Evolutionary conservation across 148 eudicot species (phyloP).

Genomic region (Rhododendron vialii): DNA sequence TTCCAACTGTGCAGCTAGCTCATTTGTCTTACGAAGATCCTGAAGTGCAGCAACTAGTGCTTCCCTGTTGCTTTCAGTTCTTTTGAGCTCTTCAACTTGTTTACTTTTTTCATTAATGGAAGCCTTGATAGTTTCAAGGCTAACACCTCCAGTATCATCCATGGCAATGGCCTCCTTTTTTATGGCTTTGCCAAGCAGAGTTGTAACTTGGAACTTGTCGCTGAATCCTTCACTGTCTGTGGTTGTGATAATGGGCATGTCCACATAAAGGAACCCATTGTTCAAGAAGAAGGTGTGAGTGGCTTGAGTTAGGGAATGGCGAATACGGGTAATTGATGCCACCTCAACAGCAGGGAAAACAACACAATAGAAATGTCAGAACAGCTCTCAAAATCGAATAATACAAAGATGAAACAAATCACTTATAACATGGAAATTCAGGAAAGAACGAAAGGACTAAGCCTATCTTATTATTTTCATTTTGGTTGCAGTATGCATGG

Average conservation of each 20-base stretch:
- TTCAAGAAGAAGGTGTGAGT: constrained; percentile 65
- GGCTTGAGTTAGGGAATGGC: constrained; percentile 55
- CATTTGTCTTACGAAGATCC: constrained; percentile 62
- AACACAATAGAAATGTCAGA: not conserved
- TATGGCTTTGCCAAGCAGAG: constrained; percentile 34
- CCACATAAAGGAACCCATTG: constrained; percentile 67
- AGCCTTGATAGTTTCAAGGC: constrained; percentile 51
- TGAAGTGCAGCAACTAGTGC: constrained; percentile 63
- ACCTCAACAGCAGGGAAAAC: constrained; percentile 37
- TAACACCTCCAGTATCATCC: constrained; percentile 26
- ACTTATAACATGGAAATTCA: not conserved
- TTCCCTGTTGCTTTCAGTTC: constrained; percentile 73
- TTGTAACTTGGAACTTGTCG: constrained; percentile 61
- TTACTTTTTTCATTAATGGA: constrained; percentile 57
- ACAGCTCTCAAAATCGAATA: not conserved
- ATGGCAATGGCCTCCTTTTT: constrained; percentile 9
- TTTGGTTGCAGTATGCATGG: not conserved
- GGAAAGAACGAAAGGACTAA: not conserved
- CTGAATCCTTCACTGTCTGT: constrained; percentile 57
- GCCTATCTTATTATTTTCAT: not conserved
- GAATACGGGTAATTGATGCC: constrained; percentile 72
- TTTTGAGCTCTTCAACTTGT: constrained; percentile 57
- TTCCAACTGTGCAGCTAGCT: constrained; percentile 52
- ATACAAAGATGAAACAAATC: not conserved
- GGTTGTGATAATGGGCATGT: constrained; percentile 74